Evolutionary conservation across 371 early-diverging fungal genomes (phyloP), one percentile per base, ranked within the genome.

Genomic region (Lichtheimia corymbifera): DNA sequence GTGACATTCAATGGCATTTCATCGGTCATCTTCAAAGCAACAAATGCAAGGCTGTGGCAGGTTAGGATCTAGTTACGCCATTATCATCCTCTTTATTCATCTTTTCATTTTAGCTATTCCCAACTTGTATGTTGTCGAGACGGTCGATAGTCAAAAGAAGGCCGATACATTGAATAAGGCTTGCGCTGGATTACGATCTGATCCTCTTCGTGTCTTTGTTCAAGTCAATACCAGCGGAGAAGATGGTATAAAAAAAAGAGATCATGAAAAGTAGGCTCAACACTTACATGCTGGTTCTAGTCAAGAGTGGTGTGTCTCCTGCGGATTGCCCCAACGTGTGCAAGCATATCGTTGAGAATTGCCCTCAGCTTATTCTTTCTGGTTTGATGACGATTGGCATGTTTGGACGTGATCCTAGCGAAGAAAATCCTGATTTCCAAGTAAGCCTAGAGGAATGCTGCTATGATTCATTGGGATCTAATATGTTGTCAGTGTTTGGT

Each of bases 351-450:
- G 56, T 82, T 0, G 75, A 82, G 0, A 64, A 73, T 1, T 97
- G 96, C 64, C 74, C 85, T 1, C 73, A 84, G 17, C 76, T 98
- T 43, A 66, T 81, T 14, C 70, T 97, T 28, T 73, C 73, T 12
- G 98, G 98, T 7, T 74, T 98, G 50, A 98, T 98, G 98, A 97
- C 97, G 0, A 98, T 98, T 71, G 98, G 98, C 43, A 72, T 81
- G 56, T 79, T 84, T 41, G 85, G 82, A 45, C 77, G 83, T 58
- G 86, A 83, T 56, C 70, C 73, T 15, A 18, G 53, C 2, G 69
- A 70, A 54, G 85, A 77, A 17, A 97, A 97, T 63, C 96, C 96
- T 0, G 97, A 96, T 66, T 96, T 96, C 65, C 72, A 87, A 73
- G 91, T 88, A 82, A 63, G 45, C 30, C 27, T 15, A 27, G 27